phyloP scores from a whole-genome alignment of 768 basidiomycete genomes.

The Jaapia argillacea region DNA sequence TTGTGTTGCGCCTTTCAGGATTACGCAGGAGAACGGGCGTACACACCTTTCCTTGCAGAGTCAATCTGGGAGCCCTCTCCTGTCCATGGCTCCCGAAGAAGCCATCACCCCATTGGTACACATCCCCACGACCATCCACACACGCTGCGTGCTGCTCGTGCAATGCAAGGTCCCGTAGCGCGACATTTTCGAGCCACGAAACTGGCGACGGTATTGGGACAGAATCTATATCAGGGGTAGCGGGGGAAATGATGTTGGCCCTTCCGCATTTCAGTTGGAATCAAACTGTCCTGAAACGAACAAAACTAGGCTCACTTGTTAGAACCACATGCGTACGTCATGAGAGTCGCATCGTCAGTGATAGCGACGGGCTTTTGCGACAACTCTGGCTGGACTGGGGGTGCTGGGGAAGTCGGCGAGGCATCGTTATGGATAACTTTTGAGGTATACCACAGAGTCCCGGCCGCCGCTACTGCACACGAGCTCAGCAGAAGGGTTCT shows the following conservation, averaged over 20 bases:
- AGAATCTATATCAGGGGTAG: conserved; percentile 24
- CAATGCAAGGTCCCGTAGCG: conserved; percentile 63
- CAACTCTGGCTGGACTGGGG: background rate
- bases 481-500: conserved; percentile 12
- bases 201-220: conserved; percentile 41
- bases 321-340: conserved; percentile 63
- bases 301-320: conserved; percentile 40
- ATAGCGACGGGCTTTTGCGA: conserved; percentile 10
- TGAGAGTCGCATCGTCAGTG: conserved; percentile 22
- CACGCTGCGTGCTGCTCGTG: conserved; percentile 63
- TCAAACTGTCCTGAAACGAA: background rate
- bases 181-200: conserved; percentile 54
- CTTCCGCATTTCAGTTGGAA: conserved; percentile 20
- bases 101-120: conserved; percentile 76
- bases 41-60: conserved; percentile 56
- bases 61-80: conserved; percentile 32
- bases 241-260: conserved; percentile 33
- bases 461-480: conserved; percentile 23
- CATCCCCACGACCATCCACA: conserved; percentile 70
- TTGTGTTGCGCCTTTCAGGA: background rate
- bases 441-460: conserved; percentile 29
- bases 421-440: conserved; percentile 25
- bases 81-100: conserved; percentile 31
- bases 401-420: conserved; percentile 2
- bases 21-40: background rate